phyloP scores from a whole-genome alignment of 768 basidiomycete species.

The Trichaptum fuscoviolaceum region DNA sequence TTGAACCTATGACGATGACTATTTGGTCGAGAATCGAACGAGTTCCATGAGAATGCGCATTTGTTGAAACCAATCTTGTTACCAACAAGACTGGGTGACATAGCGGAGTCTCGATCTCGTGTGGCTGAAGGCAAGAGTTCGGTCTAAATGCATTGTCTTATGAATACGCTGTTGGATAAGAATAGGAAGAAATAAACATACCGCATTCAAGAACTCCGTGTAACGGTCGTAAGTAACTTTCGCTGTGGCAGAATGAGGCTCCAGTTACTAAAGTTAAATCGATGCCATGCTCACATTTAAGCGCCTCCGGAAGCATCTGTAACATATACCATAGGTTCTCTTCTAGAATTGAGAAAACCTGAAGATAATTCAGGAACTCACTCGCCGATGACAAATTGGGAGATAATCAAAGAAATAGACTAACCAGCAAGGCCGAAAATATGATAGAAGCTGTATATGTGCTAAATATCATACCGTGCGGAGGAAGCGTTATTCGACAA shows the following conservation, averaged over 20 bases:
- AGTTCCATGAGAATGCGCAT: conserved; percentile 51
- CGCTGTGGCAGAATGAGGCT: conserved; percentile 23
- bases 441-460: not conserved
- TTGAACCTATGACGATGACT: conserved; percentile 28
- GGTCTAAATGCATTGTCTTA: too few species aligned
- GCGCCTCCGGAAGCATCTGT: conserved; percentile 24
- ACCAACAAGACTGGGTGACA: not conserved
- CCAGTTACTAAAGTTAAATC: conserved; percentile 17
- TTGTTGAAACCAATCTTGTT: conserved; percentile 47
- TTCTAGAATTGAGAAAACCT: conserved; percentile 57
- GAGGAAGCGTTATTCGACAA: not conserved
- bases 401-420: not conserved
- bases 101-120: too few species aligned
- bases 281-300: conserved; percentile 13
- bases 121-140: too few species aligned
- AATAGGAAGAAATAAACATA: not conserved
- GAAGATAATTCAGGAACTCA: not conserved
- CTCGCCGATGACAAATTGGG: too few species aligned
- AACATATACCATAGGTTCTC: conserved; percentile 37
- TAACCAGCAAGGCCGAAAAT: not conserved
- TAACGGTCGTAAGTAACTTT: conserved; percentile 64
- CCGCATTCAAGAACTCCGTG: conserved; percentile 39
- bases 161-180: too few species aligned
- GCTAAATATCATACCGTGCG: not conserved
- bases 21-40: not conserved